Conservation (phyloP, 108 stramenopile species). For the Poteriospumella lacustris region DNA sequence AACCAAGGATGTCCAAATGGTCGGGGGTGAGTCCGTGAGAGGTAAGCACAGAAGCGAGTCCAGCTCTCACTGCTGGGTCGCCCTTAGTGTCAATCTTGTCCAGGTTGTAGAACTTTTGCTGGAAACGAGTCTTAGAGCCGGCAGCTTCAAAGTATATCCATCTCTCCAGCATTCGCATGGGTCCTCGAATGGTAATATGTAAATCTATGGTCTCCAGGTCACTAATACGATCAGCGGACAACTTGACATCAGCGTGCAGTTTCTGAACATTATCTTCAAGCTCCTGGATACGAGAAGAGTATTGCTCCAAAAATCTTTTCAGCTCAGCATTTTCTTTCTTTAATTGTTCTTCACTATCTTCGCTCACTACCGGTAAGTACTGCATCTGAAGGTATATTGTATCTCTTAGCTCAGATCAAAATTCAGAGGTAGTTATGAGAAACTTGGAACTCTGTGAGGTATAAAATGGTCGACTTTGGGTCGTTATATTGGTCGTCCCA, state of each 20-base stretch:
- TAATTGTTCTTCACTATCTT: neutral
- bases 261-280: neutral
- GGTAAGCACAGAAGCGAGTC: neutral
- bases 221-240: slow-evolving; percentile 7
- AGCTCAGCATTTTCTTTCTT: slow-evolving; percentile 8
- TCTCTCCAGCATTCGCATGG: slow-evolving; percentile 2
- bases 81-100: neutral
- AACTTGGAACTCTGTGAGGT: slow-evolving; percentile 2
- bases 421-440: slow-evolving; percentile 2
- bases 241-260: slow-evolving; percentile 2
- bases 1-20: slow-evolving; percentile 2
- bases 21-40: slow-evolving; percentile 1
- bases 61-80: neutral
- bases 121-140: slow-evolving; percentile 6
- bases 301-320: slow-evolving; percentile 3
- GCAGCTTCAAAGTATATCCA: slow-evolving; percentile 2
- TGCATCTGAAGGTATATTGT: neutral
- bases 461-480: neutral
- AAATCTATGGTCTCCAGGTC: neutral
- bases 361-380: neutral
- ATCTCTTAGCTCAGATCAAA: neutral
- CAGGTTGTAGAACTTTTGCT: slow-evolving; percentile 7
- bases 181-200: neutral
- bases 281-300: slow-evolving; percentile 6
- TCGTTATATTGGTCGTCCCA: too few relatives aligned